Conservation (phyloP, 2,329 filamentous ascomycete genomes). For the Trichoderma endophyticum region DNA sequence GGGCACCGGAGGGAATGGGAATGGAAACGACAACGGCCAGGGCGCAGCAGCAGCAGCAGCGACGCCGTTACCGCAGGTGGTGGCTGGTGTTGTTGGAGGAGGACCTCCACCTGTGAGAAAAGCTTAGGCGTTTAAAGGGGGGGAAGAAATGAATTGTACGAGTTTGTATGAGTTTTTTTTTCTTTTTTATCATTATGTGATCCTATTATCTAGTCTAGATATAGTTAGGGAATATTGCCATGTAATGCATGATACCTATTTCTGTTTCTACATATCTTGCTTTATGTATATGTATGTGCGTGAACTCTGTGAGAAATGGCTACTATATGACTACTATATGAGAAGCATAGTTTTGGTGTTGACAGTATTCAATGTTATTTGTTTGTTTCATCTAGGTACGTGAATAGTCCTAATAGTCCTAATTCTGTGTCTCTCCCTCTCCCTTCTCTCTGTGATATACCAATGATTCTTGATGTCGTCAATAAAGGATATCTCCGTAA, state of each 20-base stretch:
- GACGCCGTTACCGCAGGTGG: background rate
- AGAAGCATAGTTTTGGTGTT: background rate
- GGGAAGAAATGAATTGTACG: constrained; percentile 1
- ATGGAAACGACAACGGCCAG: background rate
- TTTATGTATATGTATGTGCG: background rate
- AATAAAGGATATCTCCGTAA: background rate
- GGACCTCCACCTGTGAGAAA: background rate
- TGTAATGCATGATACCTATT: constrained; percentile 17
- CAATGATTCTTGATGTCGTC: background rate
- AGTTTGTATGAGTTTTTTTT: constrained; percentile 1
- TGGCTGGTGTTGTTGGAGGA: background rate
- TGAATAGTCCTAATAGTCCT: background rate
- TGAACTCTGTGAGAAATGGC: background rate
- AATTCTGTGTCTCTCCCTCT: background rate
- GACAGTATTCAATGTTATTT: background rate
- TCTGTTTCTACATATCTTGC: background rate
- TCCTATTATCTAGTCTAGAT: background rate
- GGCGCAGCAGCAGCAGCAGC: background rate
- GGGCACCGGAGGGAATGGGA: constrained; percentile 24
- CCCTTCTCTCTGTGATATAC: background rate
- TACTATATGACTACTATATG: background rate
- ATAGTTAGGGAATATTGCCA: background rate
- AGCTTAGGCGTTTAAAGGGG: background rate
- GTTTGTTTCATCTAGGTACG: background rate
- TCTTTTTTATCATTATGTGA: background rate